Evolutionary conservation across 2,329 filamentous ascomycete species (phyloP), one percentile per base, ranked within the genome.

Genomic region (Clonostachys rosea): DNA sequence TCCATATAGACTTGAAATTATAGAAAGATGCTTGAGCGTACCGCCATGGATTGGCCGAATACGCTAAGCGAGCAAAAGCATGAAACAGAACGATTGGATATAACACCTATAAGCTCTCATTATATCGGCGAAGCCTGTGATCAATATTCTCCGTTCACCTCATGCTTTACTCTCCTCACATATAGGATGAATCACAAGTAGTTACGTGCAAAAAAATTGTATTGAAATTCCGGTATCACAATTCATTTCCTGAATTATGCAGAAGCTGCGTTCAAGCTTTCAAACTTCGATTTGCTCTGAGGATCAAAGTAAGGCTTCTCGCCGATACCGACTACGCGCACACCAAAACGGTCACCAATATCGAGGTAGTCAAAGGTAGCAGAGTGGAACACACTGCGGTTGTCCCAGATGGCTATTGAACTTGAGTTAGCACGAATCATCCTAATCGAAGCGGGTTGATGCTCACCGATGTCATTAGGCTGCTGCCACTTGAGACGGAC

Each of bases 301-400:
- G 75, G 69, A 50, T 82, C 77, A 5, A 78, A 57, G 51, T 76
- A 83, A 2, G 74, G 80, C 54, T 60, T 70, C 67, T 75, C 80
- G 12, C 73, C 80, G 6, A 81, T 68, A 8, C 71, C 75, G 8
- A 83, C 78, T 1, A 74, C 69, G 17, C 80, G 58, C 56, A 81
- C 70, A 24, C 76, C 72, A 44, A 70, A 67, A 43, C 80, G 65
- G 24, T 74, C 67, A 1, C 77, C 78, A 30, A 74, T 65, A 2
- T 67, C 69, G 13, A 71, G 71, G 41, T 80, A 82, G 52, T 84
- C 80, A 48, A 74, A 78, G 0, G 79, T 84, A 0, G 78, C 78
- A 11, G 72, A 75, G 53, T 84, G 80, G 60, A 78, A 82, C 1
- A 67, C 73, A 46, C 74, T 76, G 7, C 79, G 64, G 50, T 84